phyloP scores from a whole-genome alignment of 345 rosid genomes.

The Mallotus nudiflorus region DNA sequence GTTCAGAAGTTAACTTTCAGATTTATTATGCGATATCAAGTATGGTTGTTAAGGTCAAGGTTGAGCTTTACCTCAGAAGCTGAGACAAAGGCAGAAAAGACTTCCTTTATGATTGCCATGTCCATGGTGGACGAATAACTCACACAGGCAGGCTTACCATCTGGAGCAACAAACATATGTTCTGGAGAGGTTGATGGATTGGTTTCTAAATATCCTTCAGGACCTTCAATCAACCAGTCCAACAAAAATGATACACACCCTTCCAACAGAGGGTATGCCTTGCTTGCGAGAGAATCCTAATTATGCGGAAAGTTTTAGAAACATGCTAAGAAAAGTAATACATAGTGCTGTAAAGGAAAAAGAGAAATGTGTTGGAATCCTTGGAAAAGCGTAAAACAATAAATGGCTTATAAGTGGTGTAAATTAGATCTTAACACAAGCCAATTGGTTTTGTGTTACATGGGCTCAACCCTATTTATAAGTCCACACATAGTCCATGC shows the following conservation, averaged over 20 bases:
- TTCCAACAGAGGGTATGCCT: slow-evolving; percentile 81
- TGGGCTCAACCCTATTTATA: too few species aligned
- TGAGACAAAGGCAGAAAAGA: slow-evolving; percentile 60
- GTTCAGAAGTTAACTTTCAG: slow-evolving; percentile 8
- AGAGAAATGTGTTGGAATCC: too few species aligned
- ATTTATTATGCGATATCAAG: background rate
- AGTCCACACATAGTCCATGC: too few species aligned
- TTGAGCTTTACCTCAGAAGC: slow-evolving; percentile 73
- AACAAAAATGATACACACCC: slow-evolving; percentile 76
- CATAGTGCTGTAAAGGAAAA: background rate
- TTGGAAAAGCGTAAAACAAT: too few species aligned
- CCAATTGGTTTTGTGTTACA: too few species aligned
- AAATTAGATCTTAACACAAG: too few species aligned
- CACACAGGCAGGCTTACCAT: slow-evolving; percentile 70
- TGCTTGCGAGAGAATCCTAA: slow-evolving; percentile 72
- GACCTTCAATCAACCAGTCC: slow-evolving; percentile 90
- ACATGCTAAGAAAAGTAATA: background rate
- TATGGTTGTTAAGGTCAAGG: background rate
- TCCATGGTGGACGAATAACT: slow-evolving; percentile 99
- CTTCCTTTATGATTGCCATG: slow-evolving; percentile 74
- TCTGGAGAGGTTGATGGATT: slow-evolving; percentile 99
- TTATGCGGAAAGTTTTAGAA: background rate
- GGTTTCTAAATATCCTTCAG: slow-evolving; percentile 68
- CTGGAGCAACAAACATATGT: slow-evolving; percentile 74
- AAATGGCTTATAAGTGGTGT: too few species aligned